Conservation (phyloP, 768 basidiomycete genomes). For the Auricularia auricula-judae region DNA sequence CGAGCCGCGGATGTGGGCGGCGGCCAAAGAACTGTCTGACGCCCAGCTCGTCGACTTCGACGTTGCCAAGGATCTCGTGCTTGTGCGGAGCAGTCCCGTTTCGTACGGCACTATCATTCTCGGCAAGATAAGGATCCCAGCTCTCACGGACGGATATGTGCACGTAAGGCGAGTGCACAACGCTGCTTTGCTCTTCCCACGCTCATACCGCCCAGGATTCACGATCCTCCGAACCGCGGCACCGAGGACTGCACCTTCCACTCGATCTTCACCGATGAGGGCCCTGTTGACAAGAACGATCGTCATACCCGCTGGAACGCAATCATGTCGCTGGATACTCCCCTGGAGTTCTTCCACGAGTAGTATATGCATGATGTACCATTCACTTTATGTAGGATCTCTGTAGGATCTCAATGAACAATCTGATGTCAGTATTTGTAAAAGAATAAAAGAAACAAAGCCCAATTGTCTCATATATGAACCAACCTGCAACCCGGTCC, state of each 20-base stretch:
- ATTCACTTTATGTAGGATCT: neutral
- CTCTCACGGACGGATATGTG: slow-evolving; percentile 55
- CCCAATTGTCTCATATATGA: no score
- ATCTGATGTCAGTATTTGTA: no score
- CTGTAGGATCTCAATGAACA: no score
- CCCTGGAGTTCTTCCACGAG: slow-evolving; percentile 64
- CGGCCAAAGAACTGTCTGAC: neutral
- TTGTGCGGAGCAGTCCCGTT: slow-evolving; percentile 42
- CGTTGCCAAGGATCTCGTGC: slow-evolving; percentile 30
- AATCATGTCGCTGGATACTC: slow-evolving; percentile 45
- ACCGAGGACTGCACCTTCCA: slow-evolving; percentile 58
- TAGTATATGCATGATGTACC: slow-evolving; percentile 19
- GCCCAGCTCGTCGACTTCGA: slow-evolving; percentile 28
- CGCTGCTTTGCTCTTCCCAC: slow-evolving; percentile 1
- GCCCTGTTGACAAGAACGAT: slow-evolving; percentile 28
- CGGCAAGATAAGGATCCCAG: slow-evolving; percentile 66
- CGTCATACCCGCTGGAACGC: slow-evolving; percentile 49
- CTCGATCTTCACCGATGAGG: slow-evolving; percentile 57
- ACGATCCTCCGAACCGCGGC: slow-evolving; percentile 68
- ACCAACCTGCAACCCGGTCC: no score
- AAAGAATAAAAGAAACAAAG: no score
- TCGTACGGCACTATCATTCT: slow-evolving; percentile 64
- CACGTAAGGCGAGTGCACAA: slow-evolving; percentile 49
- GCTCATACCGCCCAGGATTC: slow-evolving; percentile 36
- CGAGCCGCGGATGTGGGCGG: slow-evolving; percentile 6